Base-by-base conservation (phyloP, 176 grass and related monocot species). In the Urochloa ruziziensis region DNA sequence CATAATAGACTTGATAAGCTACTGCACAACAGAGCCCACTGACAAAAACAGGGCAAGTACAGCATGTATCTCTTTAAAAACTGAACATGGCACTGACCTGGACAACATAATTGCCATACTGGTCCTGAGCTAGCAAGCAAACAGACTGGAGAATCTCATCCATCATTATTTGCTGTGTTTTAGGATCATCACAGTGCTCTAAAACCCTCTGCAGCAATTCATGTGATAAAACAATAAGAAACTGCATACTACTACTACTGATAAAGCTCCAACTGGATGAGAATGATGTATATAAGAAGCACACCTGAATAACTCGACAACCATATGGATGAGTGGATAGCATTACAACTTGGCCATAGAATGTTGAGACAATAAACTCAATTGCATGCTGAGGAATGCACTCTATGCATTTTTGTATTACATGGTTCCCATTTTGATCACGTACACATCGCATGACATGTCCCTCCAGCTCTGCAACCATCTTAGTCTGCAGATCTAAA, bases 361-460 rank as follows among this genome's bases (percentile, higher is more conserved):
- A 93, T 10, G 94, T 96, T 73, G 91, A 89, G 54, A 96, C 80
- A 75, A 96, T 90, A 77, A 96, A 96, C 61, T 93, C 88, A 11
- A 96, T 96, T 30, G 81, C 88, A 71, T 93, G 80, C 53, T 96
- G 86, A 72, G 94, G 94, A 69, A 96, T 89, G 74, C 94, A 93
- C 64, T 96, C 94, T 48, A 96, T 96, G 75, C 90, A 92, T 84
- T 96, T 96, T 81, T 92, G 91, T 33, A 96, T 93, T 15, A 96
- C 94, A 82, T 96, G 94, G 77, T 93, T 96, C 80, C 94, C 94
- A 89, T 96, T 92, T 87, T 96, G 94, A 96, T 96, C 94, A 54
- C 91, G 94, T 53, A 96, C 94, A 77, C 94, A 96, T 32, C 88
- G 91, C 88, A 93, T 93, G 73, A 96, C 77, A 82, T 93, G 88